Percentiles rank a stretch among this genome's conserved stretches.
Conservation (phyloP, 176 grass and related monocot genomes). For the Hordeum marinum region DNA sequence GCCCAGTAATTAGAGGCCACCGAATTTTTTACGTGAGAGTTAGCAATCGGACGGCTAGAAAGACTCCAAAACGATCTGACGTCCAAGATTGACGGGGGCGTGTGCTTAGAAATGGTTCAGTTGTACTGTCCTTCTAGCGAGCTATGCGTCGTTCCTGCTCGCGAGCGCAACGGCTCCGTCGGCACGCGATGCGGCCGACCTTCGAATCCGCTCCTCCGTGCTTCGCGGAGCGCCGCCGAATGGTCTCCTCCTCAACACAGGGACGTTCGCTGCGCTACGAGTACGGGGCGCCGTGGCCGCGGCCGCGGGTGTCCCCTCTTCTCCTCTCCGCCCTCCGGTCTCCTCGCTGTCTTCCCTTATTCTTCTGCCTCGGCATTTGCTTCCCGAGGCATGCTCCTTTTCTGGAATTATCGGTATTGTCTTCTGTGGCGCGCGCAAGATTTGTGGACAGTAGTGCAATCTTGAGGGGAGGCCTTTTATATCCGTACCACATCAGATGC, state of each 20-base stretch:
- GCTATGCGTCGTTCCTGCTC: too few species aligned
- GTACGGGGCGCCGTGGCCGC: background rate
- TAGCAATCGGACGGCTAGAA: too few species aligned
- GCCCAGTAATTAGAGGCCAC: too few species aligned
- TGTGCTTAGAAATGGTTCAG: too few species aligned
- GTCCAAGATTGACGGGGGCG: too few species aligned
- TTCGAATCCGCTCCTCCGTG: background rate
- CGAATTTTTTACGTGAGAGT: too few species aligned
- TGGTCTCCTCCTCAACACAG: background rate
- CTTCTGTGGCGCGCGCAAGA: background rate
- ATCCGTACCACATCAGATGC: background rate
- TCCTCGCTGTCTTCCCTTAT: background rate
- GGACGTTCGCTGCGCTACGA: background rate
- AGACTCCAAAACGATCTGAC: too few species aligned
- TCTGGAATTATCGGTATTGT: background rate
- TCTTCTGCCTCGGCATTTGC: background rate
- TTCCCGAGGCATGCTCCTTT: background rate
- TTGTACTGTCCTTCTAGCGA: too few species aligned
- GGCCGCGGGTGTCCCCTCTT: background rate
- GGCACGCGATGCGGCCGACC: background rate
- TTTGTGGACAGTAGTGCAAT: background rate
- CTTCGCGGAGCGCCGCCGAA: background rate
- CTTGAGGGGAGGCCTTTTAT: background rate
- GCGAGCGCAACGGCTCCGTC: too few species aligned
- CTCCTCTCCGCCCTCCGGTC: background rate